Percentiles rank a stretch among this genome's conserved stretches.
Conservation (phyloP, 75 land plant genomes). For the Cunninghamia lanceolata region DNA sequence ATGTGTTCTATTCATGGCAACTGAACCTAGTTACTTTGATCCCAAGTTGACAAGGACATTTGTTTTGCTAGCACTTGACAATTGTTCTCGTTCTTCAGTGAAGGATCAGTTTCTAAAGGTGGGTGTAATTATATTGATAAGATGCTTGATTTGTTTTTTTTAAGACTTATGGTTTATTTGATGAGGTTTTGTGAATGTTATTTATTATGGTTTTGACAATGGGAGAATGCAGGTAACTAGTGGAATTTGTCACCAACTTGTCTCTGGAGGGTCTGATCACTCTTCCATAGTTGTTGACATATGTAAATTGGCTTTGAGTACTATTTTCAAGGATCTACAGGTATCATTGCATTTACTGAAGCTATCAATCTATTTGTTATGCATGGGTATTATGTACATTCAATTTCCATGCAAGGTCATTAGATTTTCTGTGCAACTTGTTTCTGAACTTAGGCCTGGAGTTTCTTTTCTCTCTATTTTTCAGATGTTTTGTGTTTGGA, state of each 20-base stretch:
- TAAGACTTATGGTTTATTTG: neutral
- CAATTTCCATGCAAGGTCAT: neutral
- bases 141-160: neutral
- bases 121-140: neutral
- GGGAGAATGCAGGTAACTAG: conserved; percentile 5
- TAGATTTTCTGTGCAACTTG: neutral
- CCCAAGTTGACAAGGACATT: neutral
- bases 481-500: no score
- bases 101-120: neutral
- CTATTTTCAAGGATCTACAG: neutral
- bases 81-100: neutral
- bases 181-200: neutral
- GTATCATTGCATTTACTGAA: neutral
- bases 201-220: neutral
- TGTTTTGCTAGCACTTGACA: neutral
- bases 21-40: neutral
- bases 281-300: neutral
- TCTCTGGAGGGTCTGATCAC: neutral
- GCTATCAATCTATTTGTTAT: neutral
- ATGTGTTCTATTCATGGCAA: neutral
- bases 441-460: neutral
- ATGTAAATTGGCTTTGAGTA: neutral
- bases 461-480: no score
- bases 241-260: conserved; percentile 10
- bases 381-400: neutral